Conservation (phyloP, 305 asterid species). For the Fraxinus sp. region DNA sequence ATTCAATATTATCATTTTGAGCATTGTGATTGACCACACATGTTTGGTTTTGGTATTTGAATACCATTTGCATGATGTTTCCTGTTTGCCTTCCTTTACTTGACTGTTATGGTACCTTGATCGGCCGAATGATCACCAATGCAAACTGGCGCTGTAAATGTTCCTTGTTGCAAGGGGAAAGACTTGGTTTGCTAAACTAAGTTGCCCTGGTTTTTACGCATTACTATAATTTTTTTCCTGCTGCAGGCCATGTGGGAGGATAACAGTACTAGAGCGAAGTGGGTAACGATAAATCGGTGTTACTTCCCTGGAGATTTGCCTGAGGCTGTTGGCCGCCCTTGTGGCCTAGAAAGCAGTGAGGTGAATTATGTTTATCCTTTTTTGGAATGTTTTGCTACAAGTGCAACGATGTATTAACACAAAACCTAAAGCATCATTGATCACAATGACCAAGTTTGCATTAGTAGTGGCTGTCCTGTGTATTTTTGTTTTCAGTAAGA, state of each 20-base stretch:
- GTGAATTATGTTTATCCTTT: constrained; percentile 35
- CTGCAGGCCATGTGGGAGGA: constrained; percentile 97
- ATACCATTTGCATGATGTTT: neutral
- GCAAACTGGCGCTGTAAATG: constrained; percentile 1
- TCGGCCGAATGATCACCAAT: constrained; percentile 8
- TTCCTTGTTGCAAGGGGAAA: constrained; percentile 9
- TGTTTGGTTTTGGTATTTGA: neutral
- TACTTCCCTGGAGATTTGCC: constrained; percentile 95
- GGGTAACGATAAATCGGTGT: constrained; percentile 72
- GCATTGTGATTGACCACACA: constrained; percentile 2
- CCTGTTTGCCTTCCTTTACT: constrained; percentile 13
- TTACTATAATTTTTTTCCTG: constrained; percentile 27
- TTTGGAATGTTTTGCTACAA: constrained; percentile 12
- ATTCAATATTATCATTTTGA: neutral
- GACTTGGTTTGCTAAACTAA: constrained; percentile 9
- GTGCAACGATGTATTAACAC: constrained; percentile 4
- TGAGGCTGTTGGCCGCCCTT: constrained; percentile 85
- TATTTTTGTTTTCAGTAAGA: neutral
- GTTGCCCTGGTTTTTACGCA: constrained; percentile 21
- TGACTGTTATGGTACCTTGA: neutral
- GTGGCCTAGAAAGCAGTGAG: constrained; percentile 88
- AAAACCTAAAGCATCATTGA: neutral
- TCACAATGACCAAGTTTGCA: neutral
- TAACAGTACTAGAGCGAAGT: constrained; percentile 49
- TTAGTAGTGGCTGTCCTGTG: constrained; percentile 17